phyloP scores from a whole-genome alignment of 257 asterid genomes.

The Paraleonurus japonicus region DNA sequence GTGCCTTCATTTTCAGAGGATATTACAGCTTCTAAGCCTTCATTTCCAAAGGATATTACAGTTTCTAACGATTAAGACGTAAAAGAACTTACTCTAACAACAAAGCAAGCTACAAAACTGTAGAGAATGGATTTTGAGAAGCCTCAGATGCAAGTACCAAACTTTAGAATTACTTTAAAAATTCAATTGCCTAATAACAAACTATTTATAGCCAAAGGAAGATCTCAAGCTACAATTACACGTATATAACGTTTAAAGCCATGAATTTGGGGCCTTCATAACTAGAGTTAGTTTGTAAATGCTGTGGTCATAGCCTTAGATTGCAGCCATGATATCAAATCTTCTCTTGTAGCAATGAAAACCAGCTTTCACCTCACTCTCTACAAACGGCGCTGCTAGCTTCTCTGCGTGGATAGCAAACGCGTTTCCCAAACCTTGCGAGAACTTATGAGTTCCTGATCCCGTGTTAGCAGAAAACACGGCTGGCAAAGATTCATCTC shows the following conservation, averaged over 20 bases:
- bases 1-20: background rate
- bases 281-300: constrained; percentile 13
- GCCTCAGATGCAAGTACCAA: background rate
- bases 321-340: constrained; percentile 65
- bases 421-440: constrained; percentile 68
- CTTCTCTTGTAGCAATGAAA: constrained; percentile 74
- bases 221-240: constrained; percentile 25
- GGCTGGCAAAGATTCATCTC: constrained; percentile 64
- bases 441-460: constrained; percentile 78
- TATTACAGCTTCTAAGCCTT: no score
- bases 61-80: background rate
- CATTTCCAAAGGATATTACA: background rate
- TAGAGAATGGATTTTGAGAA: background rate
- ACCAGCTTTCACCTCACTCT: constrained; percentile 74
- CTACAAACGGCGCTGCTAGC: constrained; percentile 71
- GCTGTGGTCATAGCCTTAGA: constrained; percentile 40
- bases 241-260: constrained; percentile 1
- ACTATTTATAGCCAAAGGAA: background rate
- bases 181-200: constrained; percentile 27
- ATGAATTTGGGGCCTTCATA: background rate
- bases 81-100: background rate
- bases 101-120: background rate
- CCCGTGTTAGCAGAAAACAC: constrained; percentile 79
- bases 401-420: constrained; percentile 69
- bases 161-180: constrained; percentile 10